Conservation (phyloP, 2,329 filamentous ascomycete species). For the Trichoderma breve region DNA sequence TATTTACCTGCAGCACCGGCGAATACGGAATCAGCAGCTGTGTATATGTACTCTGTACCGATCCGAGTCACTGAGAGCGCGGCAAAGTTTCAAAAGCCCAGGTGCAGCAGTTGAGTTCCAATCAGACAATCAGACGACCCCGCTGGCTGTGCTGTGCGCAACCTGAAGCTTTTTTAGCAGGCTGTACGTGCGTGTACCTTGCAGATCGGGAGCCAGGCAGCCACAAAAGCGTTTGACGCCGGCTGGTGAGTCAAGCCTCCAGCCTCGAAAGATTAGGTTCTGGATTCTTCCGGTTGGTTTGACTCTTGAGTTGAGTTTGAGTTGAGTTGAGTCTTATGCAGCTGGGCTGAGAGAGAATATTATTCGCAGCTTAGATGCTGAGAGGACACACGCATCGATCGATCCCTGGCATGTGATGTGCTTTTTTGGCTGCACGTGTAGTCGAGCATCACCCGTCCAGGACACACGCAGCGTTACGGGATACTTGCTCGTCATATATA, state of each 20-base stretch:
- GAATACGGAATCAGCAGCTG: not conserved
- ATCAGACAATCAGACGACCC: not conserved
- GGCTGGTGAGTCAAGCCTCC: not conserved
- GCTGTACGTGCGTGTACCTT: not conserved
- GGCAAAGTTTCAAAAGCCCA: not conserved
- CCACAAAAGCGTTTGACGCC: not conserved
- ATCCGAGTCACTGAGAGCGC: not conserved
- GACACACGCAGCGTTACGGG: not conserved
- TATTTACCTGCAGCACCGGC: not conserved
- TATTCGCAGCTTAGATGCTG: not conserved
- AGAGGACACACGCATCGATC: not conserved
- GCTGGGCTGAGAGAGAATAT: not conserved
- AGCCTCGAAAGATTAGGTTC: not conserved
- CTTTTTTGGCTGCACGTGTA: not conserved
- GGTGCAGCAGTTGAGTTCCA: not conserved
- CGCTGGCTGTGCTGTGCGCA: not conserved
- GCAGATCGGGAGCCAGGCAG: constrained; percentile 7
- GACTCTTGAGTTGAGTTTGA: not conserved
- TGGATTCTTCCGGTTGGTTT: not conserved
- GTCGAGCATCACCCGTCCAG: not conserved
- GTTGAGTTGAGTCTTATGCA: not conserved
- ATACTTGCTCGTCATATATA: not conserved
- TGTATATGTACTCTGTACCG: not conserved
- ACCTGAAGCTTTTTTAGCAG: not conserved
- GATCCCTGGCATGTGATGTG: not conserved